Base-by-base conservation (phyloP, 257 asterid genomes). In the Eucommia ulmoides region DNA sequence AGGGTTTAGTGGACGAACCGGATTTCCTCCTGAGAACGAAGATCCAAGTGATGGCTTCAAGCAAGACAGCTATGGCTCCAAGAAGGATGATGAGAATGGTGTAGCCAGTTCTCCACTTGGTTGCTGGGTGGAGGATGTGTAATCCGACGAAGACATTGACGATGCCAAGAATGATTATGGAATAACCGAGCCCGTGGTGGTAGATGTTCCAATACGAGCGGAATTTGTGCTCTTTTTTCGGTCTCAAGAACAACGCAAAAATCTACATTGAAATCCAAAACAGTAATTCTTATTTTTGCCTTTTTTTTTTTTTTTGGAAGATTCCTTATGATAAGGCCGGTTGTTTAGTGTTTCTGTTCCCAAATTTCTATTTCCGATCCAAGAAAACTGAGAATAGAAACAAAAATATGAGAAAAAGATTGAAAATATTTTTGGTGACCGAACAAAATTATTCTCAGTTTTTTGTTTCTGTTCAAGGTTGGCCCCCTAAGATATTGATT, bases 61-160 rank as follows among this genome's bases (percentile, higher is more conserved):
- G 26, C 17, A 29, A 12, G 7, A 29, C 38, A 29, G 38, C 38
- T 5, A 29, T 29, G 38, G 12, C 38, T 5, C 38, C 71, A 29
- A 6, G 75, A 22, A 3, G 61, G 0, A 78, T 60, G 22, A 89
- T 65, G 42, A 69, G 63, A 6, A 56, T 46, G 24, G 76, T 67
- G 16, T 78, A 85, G 1, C 86, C 84, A 18, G 65, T 14, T 62
- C 60, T 78, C 96, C 94, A 91, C 64, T 71, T 79, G 54, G 65
- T 56, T 1, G 47, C 76, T 0, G 96, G 96, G 33, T 63, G 75
- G 48, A 86, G 51, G 41, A 91, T 91, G 61, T 41, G 44, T 1
- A 91, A 53, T 3, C 99, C 96, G 72, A 71, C 74, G 81, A 86
- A 91, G 54, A 91, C 78, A 14, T 91, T 91, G 59, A 82, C 20